Evolutionary conservation across 139 green algal species (phyloP), one percentile per base, ranked within the genome.

Genomic region (Choricystis sp.): DNA sequence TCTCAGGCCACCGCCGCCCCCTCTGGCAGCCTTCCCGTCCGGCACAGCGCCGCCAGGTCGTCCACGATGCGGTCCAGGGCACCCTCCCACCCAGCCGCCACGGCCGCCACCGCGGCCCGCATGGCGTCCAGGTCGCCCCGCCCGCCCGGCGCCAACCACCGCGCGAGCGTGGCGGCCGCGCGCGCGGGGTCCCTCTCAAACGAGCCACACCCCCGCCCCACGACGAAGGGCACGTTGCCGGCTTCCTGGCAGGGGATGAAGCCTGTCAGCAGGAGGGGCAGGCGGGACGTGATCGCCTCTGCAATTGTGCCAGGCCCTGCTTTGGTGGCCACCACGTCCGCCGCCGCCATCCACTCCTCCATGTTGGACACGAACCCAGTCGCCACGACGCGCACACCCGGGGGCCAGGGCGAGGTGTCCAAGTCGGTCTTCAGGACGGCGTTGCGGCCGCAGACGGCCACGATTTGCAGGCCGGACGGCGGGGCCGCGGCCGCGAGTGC

Each of bases 171-270:
- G 20, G 62, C 56, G 4, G 86, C 88, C n/a, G 94, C 90, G 49
- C 77, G 72, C 21, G 59, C 63, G 2, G 87, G 86, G 19, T 85
- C 67, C 29, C 68, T 79, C 64, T 87, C 79, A 68, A 88, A 96
- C 0, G 81, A 69, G 27, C 88, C 88, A 27, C 86, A 82, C 26
- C 75, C 74, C 26, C 55, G 57, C 52, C 94, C 82, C 9, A 89
- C 65, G n/a, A 98, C 91, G 68, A 88, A 96, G 0, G 87, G 83
- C 56, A 98, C 92, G 78, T 98, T 98, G 67, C 92, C 92, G 67
- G 88, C 84, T 73, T 98, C 91, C 84, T 97, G 86, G 64, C 90
- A 94, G 14, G 91, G 88, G 30, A 98, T 78, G 75, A 90, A 94
- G 60, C 81, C 89, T 64, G 98, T 98, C 58, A 98, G 82, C 49